These are phyloP conservation scores for Kalmanozyma brasiliensis DNA, from an alignment of 1,284 basidiomycete genomes.

Conservation along the genomic window DNA sequence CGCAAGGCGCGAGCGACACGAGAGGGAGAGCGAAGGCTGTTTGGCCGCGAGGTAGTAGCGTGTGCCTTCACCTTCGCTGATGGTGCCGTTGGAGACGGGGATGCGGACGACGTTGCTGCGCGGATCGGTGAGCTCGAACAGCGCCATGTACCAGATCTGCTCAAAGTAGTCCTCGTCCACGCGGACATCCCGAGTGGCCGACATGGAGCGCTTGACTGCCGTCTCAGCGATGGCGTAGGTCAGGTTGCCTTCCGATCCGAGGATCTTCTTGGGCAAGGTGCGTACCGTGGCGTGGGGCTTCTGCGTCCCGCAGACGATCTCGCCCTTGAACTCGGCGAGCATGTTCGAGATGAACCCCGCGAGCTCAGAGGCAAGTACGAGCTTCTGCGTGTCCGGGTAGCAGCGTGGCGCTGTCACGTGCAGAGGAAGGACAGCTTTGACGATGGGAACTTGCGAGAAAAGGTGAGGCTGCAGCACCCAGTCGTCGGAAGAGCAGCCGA, in stretches of 20 bases:
- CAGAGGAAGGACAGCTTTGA: slow-evolving; percentile 42
- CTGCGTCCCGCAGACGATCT: slow-evolving; percentile 55
- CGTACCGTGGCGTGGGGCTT: slow-evolving; percentile 36
- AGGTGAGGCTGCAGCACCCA: slow-evolving; percentile 51
- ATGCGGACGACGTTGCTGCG: slow-evolving; percentile 35
- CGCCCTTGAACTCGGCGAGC: slow-evolving; percentile 57
- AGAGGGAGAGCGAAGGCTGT: slow-evolving; percentile 29
- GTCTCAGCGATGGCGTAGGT: slow-evolving; percentile 30
- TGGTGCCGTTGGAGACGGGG: slow-evolving; percentile 12
- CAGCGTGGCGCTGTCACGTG: slow-evolving; percentile 38
- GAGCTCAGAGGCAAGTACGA: slow-evolving; percentile 59
- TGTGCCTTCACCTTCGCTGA: slow-evolving; percentile 7
- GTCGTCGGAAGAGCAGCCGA: slow-evolving; percentile 52
- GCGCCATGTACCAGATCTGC: slow-evolving; percentile 59
- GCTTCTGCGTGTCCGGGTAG: slow-evolving; percentile 63
- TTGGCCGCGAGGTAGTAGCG: slow-evolving; percentile 37
- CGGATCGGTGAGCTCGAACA: slow-evolving; percentile 55
- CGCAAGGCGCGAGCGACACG: slow-evolving; percentile 37
- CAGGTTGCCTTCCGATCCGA: slow-evolving; percentile 26
- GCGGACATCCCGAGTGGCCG: slow-evolving; percentile 21
- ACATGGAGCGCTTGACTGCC: slow-evolving; percentile 43
- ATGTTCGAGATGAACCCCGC: slow-evolving; percentile 44
- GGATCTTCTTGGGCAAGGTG: slow-evolving; percentile 20
- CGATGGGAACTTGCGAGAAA: slow-evolving; percentile 47
- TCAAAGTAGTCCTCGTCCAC: slow-evolving; percentile 54